These are phyloP conservation scores for Phylloporus arenicola DNA, from an alignment of 768 basidiomycete species.

Conservation along the genomic window DNA sequence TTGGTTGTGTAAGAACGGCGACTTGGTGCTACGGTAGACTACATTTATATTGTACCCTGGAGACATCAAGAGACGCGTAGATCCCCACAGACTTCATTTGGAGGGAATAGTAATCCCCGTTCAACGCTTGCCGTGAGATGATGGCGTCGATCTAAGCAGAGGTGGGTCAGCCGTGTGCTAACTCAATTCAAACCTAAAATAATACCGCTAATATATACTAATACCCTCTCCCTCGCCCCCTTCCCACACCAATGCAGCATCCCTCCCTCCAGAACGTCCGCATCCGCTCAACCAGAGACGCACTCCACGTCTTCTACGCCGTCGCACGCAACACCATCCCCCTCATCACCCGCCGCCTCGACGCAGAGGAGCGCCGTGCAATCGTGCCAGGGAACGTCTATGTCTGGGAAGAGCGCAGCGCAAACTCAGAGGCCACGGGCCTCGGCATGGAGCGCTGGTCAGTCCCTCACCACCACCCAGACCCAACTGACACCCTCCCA, in stretches of 20 bases:
- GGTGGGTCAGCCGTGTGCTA: constrained; percentile 26
- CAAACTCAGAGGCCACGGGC: constrained; percentile 75
- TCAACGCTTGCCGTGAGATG: neutral
- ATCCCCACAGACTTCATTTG: constrained; percentile 1
- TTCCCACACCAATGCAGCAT: constrained; percentile 51
- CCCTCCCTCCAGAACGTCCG: constrained; percentile 74
- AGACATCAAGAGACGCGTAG: no score
- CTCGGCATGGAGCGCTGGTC: constrained; percentile 85
- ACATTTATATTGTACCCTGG: constrained; percentile 24
- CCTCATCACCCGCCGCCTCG: constrained; percentile 75
- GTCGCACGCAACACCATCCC: constrained; percentile 65
- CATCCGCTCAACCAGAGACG: constrained; percentile 73
- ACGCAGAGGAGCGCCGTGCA: constrained; percentile 72
- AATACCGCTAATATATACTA: constrained; percentile 39
- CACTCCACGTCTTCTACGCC: constrained; percentile 75
- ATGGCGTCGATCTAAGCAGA: constrained; percentile 15
- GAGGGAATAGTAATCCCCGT: constrained; percentile 27
- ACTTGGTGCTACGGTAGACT: constrained; percentile 10
- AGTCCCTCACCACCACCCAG: constrained; percentile 5
- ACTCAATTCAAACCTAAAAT: constrained; percentile 61
- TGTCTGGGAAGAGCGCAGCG: constrained; percentile 85
- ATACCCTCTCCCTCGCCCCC: constrained; percentile 15
- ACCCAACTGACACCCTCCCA: constrained; percentile 11
- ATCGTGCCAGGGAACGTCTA: constrained; percentile 77
- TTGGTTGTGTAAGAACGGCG: constrained; percentile 20